These are phyloP conservation scores for Xylariales sp. DNA, from an alignment of 2,329 filamentous ascomycete genomes.

Conservation along the genomic window DNA sequence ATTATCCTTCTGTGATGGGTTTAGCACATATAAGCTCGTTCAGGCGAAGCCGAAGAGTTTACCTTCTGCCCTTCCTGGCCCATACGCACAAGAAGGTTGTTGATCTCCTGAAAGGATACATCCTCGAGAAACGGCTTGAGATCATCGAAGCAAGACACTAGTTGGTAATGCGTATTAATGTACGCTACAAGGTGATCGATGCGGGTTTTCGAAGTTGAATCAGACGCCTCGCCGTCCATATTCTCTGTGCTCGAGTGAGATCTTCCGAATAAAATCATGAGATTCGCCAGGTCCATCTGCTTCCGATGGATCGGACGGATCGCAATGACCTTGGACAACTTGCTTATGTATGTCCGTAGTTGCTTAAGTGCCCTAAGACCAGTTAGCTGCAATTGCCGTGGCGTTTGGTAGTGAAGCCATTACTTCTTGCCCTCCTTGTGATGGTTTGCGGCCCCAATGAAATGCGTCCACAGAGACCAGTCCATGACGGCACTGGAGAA, in stretches of 20 bases:
- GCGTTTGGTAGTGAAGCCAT: slow-evolving; percentile 12
- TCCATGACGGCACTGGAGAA: slow-evolving; percentile 11
- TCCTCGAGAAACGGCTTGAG: slow-evolving; percentile 39
- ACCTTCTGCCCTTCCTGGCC: slow-evolving; percentile 23
- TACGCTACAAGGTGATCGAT: slow-evolving; percentile 30
- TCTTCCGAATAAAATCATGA: slow-evolving; percentile 12
- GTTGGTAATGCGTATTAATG: slow-evolving; percentile 30
- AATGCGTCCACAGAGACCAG: slow-evolving; percentile 34
- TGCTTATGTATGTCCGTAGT: slow-evolving; percentile 12
- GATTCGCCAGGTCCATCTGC: slow-evolving; percentile 10
- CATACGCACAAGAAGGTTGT: slow-evolving; percentile 29
- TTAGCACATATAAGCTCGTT: background rate
- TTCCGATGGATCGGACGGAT: slow-evolving; percentile 11
- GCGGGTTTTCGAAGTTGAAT: slow-evolving; percentile 7
- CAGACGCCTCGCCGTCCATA: background rate
- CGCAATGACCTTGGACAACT: slow-evolving; percentile 9
- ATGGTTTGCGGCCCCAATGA: slow-evolving; percentile 33
- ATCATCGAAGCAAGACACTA: slow-evolving; percentile 42
- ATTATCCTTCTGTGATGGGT: background rate
- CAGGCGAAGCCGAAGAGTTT: slow-evolving; percentile 6
- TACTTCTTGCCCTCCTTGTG: slow-evolving; percentile 30
- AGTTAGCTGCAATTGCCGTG: no score
- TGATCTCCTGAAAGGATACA: slow-evolving; percentile 36
- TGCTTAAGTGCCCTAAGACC: slow-evolving; percentile 16
- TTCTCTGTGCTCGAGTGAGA: background rate